phyloP scores from a whole-genome alignment of 139 green algal genomes.

The Chlamydomonas sphaeroides region DNA sequence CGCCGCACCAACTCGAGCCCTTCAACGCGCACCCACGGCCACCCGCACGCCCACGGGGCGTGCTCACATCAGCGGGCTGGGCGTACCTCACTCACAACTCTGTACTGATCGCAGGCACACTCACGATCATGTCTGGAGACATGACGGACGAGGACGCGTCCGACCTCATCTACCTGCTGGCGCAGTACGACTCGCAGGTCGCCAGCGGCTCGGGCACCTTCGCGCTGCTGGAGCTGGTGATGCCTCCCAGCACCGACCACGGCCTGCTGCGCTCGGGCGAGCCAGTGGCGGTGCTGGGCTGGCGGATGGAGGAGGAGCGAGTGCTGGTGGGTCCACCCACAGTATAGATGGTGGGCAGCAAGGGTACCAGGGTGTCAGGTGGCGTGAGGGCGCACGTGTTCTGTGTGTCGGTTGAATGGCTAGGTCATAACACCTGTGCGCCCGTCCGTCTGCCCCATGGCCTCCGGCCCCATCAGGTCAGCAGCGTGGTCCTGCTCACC shows the following conservation, averaged over 20 bases:
- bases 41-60: too few relatives aligned
- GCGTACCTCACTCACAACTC: too few relatives aligned
- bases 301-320: not conserved
- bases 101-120: slow-evolving; percentile 25
- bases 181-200: not conserved
- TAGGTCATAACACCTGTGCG: too few relatives aligned
- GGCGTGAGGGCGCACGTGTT: too few relatives aligned
- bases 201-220: not conserved
- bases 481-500: too few relatives aligned
- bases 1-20: too few relatives aligned
- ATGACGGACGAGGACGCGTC: not conserved
- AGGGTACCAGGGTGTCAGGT: too few relatives aligned
- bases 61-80: too few relatives aligned
- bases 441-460: too few relatives aligned
- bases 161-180: slow-evolving; percentile 10
- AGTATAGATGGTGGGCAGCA: not conserved
- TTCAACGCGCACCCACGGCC: too few relatives aligned
- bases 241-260: not conserved
- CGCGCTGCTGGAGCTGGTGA: not conserved
- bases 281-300: not conserved
- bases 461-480: too few relatives aligned
- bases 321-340: not conserved
- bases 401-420: too few relatives aligned
- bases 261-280: not conserved
- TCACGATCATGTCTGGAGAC: slow-evolving; percentile 24